A percentile compares a stretch with the other conserved stretches of the same genome.
Evolutionary conservation across 352 stramenopile genomes (phyloP).

Genomic region (Phytophthora pseudosyringae): DNA sequence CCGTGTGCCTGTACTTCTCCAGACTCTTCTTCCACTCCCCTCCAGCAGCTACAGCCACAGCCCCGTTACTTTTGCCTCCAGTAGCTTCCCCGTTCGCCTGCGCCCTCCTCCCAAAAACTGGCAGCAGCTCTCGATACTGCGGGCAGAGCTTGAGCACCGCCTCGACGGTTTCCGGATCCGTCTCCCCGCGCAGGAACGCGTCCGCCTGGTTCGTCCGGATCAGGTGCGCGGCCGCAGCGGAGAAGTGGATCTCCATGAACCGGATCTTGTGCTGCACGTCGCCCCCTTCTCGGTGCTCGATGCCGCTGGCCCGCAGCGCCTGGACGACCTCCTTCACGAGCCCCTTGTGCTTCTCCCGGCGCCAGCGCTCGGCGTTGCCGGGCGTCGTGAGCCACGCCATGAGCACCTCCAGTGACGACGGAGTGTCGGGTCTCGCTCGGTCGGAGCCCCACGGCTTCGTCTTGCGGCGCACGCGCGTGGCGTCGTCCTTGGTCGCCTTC

Average conservation of each 20-base stretch:
- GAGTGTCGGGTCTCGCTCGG: conserved; percentile 10
- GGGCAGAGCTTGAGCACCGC: conserved; percentile 33
- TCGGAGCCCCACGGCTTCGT: conserved; percentile 25
- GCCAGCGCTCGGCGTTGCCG: conserved; percentile 44
- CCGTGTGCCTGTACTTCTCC: conserved; percentile 6
- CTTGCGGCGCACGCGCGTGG: conserved; percentile 8
- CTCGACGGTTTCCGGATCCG: conserved; percentile 13
- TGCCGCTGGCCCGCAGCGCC: conserved; percentile 22
- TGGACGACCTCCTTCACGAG: conserved; percentile 20
- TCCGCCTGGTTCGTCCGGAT: conserved; percentile 21
- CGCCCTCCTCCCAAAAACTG: conserved; percentile 16
- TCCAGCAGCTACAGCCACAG: background rate
- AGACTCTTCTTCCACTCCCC: conserved; percentile 31
- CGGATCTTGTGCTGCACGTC: conserved; percentile 28
- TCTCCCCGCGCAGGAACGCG: conserved; percentile 27
- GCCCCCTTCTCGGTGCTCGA: conserved; percentile 15
- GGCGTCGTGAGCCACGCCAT: conserved; percentile 41
- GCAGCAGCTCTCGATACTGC: conserved; percentile 39
- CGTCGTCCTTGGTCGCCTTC: conserved; percentile 10
- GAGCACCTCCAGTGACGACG: conserved; percentile 34
- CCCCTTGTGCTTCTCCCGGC: conserved; percentile 19
- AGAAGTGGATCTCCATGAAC: conserved; percentile 28
- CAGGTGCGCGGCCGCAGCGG: conserved; percentile 24
- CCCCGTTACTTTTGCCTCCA: conserved; percentile 3
- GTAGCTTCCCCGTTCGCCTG: background rate